Conservation (phyloP, 2,329 filamentous ascomycete genomes). For the Aspergillus chevalieri region DNA sequence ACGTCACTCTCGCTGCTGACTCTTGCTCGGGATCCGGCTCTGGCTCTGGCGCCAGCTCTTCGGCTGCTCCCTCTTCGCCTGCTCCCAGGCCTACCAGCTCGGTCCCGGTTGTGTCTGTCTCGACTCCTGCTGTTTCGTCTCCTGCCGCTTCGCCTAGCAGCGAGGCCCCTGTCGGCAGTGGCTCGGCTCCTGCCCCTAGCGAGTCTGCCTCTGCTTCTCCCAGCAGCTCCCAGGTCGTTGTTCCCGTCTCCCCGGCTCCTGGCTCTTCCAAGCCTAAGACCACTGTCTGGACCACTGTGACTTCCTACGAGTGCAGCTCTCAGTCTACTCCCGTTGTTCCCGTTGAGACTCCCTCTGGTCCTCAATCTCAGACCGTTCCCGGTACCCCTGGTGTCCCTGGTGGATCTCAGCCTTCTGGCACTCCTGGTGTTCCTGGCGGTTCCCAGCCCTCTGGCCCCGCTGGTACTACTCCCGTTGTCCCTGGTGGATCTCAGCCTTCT, state of each 20-base stretch:
- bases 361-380: background rate
- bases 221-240: background rate
- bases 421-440: constrained; percentile 5
- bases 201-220: constrained; percentile 3
- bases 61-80: constrained; percentile 5
- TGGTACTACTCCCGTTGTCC: background rate
- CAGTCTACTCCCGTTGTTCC: constrained; percentile 7
- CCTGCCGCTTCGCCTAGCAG: background rate
- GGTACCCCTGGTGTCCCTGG: constrained; percentile 5
- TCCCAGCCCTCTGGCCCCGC: constrained; percentile 2
- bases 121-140: constrained; percentile 2
- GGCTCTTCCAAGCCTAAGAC: background rate
- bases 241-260: background rate
- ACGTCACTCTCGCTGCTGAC: constrained; percentile 30
- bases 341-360: constrained; percentile 1
- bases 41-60: constrained; percentile 9
- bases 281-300: background rate
- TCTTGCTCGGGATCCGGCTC: constrained; percentile 26
- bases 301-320: background rate
- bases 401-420: background rate
- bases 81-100: background rate
- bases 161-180: background rate
- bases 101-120: background rate
- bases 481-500: constrained; percentile 2
- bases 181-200: constrained; percentile 1